A percentile compares a stretch with the other conserved stretches of the same genome.
These are phyloP conservation scores for Exophiala alcalophila DNA, from an alignment of 2,329 filamentous ascomycete species.

Conservation along the genomic window DNA sequence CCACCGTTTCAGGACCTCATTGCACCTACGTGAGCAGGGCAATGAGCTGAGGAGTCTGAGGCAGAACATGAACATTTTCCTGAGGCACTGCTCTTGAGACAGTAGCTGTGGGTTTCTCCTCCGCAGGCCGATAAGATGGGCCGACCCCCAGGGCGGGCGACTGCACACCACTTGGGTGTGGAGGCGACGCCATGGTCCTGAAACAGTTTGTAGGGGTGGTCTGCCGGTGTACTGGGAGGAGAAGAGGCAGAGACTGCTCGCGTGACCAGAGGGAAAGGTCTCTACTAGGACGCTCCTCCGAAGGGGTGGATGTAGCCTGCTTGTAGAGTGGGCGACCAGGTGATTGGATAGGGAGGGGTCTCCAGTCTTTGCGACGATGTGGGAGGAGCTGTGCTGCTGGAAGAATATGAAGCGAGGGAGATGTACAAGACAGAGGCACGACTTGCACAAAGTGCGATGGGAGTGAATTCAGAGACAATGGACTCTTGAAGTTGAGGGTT, in stretches of 20 bases:
- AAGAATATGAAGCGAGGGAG: too few relatives aligned
- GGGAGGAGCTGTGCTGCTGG: too few relatives aligned
- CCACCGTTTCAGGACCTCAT: background rate
- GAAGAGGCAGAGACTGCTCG: conserved; percentile 7
- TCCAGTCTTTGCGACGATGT: too few relatives aligned
- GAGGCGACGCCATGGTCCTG: conserved; percentile 26
- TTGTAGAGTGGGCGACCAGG: too few relatives aligned
- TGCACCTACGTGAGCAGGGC: conserved; percentile 86
- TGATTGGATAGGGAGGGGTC: too few relatives aligned
- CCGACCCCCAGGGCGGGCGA: conserved; percentile 61
- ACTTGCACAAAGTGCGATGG: too few relatives aligned
- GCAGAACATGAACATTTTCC: conserved; percentile 84
- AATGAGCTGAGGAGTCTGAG: conserved; percentile 95
- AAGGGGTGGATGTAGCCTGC: too few relatives aligned
- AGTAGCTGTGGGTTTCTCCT: conserved; percentile 80
- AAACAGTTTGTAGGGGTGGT: conserved; percentile 3
- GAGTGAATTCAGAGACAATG: too few relatives aligned
- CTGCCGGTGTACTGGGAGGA: background rate
- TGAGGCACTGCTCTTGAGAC: conserved; percentile 79
- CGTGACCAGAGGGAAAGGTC: conserved; percentile 15
- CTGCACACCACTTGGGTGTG: conserved; percentile 32
- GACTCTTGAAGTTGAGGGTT: too few relatives aligned
- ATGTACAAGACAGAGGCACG: too few relatives aligned
- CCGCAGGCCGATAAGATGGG: conserved; percentile 71
- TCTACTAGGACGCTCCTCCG: too few relatives aligned